Conservation (phyloP, 1,284 basidiomycete genomes). For the Naganishia sp. region DNA sequence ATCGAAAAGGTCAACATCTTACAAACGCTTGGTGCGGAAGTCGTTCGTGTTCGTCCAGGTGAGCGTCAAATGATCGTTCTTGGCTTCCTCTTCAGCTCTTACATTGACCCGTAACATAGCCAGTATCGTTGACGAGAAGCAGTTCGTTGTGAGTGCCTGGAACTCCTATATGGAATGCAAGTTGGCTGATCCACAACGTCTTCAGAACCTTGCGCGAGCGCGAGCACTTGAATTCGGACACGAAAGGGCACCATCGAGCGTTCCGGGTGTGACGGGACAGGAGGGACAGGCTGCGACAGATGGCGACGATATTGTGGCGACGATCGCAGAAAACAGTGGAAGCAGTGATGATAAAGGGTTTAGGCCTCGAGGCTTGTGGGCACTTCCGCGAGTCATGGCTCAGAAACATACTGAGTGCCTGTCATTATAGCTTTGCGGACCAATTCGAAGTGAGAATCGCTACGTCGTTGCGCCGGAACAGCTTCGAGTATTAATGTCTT, state of each 20-base stretch:
- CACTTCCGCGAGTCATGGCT: not conserved
- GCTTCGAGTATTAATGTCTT: not conserved
- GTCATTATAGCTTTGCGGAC: conserved; percentile 71
- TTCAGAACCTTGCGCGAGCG: conserved; percentile 75
- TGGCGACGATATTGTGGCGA: conserved; percentile 26
- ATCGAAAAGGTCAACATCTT: conserved; percentile 84
- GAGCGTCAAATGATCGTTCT: conserved; percentile 4
- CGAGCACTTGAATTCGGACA: conserved; percentile 71
- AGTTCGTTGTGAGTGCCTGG: conserved; percentile 61
- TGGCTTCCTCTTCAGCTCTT: not conserved
- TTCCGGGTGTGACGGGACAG: not conserved
- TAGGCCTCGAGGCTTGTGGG: conserved; percentile 37
- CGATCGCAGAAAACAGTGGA: conserved; percentile 32
- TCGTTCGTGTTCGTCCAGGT: conserved; percentile 75
- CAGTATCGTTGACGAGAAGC: conserved; percentile 91
- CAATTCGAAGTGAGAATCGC: conserved; percentile 74
- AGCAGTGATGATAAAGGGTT: conserved; percentile 26
- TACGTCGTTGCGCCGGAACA: too few relatives aligned
- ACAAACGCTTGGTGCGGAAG: conserved; percentile 78
- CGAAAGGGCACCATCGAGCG: conserved; percentile 27
- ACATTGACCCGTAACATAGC: conserved; percentile 50
- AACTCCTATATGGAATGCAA: too few relatives aligned
- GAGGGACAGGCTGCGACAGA: conserved; percentile 14
- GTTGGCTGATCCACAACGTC: conserved; percentile 7
- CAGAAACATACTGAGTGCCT: conserved; percentile 1